Evolutionary conservation across 225 moss, liverwort and hornwort species (phyloP), one percentile per base, ranked within the genome.

Genomic region (Antitrichia curtipendula): DNA sequence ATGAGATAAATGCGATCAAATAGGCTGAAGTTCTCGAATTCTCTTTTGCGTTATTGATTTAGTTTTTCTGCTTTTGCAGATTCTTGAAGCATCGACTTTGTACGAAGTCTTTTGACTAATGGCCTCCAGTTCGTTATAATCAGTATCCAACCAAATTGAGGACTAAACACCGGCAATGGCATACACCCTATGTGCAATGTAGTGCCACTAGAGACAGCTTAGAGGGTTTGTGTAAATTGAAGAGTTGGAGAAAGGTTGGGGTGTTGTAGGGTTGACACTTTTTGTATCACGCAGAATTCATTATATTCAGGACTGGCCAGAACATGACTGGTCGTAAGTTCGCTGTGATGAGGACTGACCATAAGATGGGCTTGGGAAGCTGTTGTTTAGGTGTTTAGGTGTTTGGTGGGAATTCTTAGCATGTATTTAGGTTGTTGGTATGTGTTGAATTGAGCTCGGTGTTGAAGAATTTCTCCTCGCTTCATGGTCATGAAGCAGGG

Each of bases 211-310:
- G 80, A 70, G 81, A 59, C 87, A 80, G 75, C 71, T 87, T 83
- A 50, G 85, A 84, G 60, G 62, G 66, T 84, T 90, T 65, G 84
- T 90, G 87, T 87, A 90, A 84, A 90, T 90, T 87, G 84, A 84
- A 87, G 84, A 83, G 64, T 47, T 82, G 81, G 57, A 34, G 81
- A 80, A 74, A n/a, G 64, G 36, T 19, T 29, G 69, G 36, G 32
- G 34, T 64, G 63, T 40, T 36, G 17, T 57, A 56, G 86, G 81
- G 58, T 23, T 38, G 31, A 82, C 65, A 22, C 71, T 65, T 74
- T 75, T 86, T 89, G 86, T 68, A 86, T 61, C 66, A 49, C n/a
- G 47, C 82, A 75, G 53, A 86, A 86, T 75, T 81, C 49, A 86
- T 75, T 57, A 57, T 64, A 66, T 54, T 81, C 58, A 75, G 43